Conservation (phyloP, 2,329 filamentous ascomycete genomes). For the Talaromyces amestolkiae region DNA sequence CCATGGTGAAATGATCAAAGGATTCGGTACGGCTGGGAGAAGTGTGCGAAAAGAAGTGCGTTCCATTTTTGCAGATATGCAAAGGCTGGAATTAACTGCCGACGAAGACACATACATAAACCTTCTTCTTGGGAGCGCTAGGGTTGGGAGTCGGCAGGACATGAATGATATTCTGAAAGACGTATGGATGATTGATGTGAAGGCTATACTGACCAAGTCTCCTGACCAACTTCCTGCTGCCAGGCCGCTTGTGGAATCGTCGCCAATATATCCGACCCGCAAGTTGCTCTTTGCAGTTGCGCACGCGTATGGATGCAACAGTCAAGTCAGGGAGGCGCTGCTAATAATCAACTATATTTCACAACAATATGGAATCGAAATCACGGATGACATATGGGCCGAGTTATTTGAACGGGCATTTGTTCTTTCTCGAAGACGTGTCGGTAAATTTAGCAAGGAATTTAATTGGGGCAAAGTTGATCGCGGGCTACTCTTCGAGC, state of each 20-base stretch:
- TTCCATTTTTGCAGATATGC: constrained; percentile 50
- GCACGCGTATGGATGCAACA: constrained; percentile 66
- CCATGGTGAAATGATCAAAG: constrained; percentile 27
- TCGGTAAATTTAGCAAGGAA: constrained; percentile 30
- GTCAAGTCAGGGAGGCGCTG: constrained; percentile 58
- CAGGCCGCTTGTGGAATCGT: constrained; percentile 46
- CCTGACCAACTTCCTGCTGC: constrained; percentile 32
- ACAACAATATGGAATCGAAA: constrained; percentile 55
- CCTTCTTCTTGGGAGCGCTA: constrained; percentile 52
- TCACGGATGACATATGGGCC: constrained; percentile 61
- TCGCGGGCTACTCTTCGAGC: constrained; percentile 45
- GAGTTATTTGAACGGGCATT: constrained; percentile 67
- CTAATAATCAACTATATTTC: constrained; percentile 64
- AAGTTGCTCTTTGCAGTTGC: constrained; percentile 65
- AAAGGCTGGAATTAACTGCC: constrained; percentile 40
- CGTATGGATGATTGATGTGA: constrained; percentile 56
- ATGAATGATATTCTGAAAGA: constrained; percentile 50
- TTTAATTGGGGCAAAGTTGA: constrained; percentile 37
- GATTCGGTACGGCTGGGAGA: constrained; percentile 29
- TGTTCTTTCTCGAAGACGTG: constrained; percentile 50
- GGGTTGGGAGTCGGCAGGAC: constrained; percentile 51
- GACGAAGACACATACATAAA: constrained; percentile 55
- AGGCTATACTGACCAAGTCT: constrained; percentile 38
- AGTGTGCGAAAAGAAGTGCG: constrained; percentile 39
- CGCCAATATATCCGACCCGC: constrained; percentile 57